Base-by-base conservation (phyloP, 106 monocot species). In the Posidonia australis region DNA sequence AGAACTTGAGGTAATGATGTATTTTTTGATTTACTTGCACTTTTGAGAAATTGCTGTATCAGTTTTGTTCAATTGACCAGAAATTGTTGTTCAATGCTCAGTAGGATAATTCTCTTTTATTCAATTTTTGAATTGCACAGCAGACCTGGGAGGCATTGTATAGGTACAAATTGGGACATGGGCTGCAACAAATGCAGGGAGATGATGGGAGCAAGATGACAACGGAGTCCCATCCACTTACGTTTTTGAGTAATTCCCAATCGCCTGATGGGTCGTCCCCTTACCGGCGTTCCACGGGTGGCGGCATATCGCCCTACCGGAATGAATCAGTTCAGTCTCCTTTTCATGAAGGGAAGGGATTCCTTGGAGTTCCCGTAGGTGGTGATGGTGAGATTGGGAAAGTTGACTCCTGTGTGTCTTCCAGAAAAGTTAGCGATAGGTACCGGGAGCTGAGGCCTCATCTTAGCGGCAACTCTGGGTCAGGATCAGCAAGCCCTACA, bases 81-180 rank as follows among this genome's bases (percentile, higher is more conserved):
- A 36, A 36, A 36, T 36, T 7, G 7, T 36, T 36, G 36, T 36
- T 36, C 2, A 36, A 36, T 36, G 5, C 36, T 36, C 36, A 36
- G 36, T 36, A 7, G 5, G n/a, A 44, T 43, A 26, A 23, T 23
- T 64, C 22, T 17, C 46, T 31, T 23, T 23, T 47, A 44, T 17
- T 64, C 7, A 23, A 45, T 23, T 0, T 41, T 20, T 66, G 47
- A 20, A 13, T 18, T 74, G 20, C 19, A 64, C 54, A 77, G 84
- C 61, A 78, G 25, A 75, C 86, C 17, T 84, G 87, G 84, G 87
- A 84, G 62, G 82, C 77, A 21, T 79, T 92, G 11, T 76, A 77
- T 59, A 86, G 73, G 69, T 79, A 91, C 49, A 91, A 86, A 48
- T 55, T 75, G 46, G 69, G 64, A 32, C 72, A 64, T 27, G 67